phyloP scores from a whole-genome alignment of 2,329 filamentous ascomycete species.

The Alternaria panax region DNA sequence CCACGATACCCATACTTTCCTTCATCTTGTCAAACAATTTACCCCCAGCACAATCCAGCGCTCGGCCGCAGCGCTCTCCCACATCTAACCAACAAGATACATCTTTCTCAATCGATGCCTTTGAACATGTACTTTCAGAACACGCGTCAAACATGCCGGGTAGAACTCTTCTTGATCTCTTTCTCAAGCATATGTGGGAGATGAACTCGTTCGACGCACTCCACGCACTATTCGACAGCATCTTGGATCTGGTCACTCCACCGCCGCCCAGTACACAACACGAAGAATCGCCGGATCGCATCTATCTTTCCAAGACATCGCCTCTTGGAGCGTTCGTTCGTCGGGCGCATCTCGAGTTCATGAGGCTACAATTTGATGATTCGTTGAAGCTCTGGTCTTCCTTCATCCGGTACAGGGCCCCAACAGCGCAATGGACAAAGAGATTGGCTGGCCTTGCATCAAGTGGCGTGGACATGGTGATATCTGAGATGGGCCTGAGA shows the following conservation, averaged over 20 bases:
- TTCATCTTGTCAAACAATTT: conserved; percentile 78
- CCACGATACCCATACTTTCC: conserved; percentile 77
- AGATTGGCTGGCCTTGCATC: conserved; percentile 40
- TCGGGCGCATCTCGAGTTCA: conserved; percentile 79
- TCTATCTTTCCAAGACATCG: conserved; percentile 74
- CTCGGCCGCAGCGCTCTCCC: conserved; percentile 29
- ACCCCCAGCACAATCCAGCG: conserved; percentile 30
- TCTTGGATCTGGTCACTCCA: conserved; percentile 66
- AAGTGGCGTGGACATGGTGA: conserved; percentile 64
- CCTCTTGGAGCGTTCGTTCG: conserved; percentile 84
- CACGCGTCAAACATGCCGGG: conserved; percentile 69
- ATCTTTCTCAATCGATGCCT: conserved; percentile 48
- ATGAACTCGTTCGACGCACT: conserved; percentile 83
- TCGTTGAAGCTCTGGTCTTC: conserved; percentile 79
- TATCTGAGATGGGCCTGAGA: conserved; percentile 66
- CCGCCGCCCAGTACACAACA: conserved; percentile 29
- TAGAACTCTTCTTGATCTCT: conserved; percentile 84
- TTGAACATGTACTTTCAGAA: conserved; percentile 56
- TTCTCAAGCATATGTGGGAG: conserved; percentile 81
- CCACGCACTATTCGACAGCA: conserved; percentile 74
- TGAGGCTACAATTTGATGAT: conserved; percentile 80
- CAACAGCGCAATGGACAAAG: conserved; percentile 71
- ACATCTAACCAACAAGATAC: conserved; percentile 44
- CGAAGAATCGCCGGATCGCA: conserved; percentile 46
- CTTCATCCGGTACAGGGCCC: conserved; percentile 81